Evolutionary conservation across 2,329 filamentous ascomycete genomes (phyloP).

Genomic region (Cladosporium austrohemisphaericum): DNA sequence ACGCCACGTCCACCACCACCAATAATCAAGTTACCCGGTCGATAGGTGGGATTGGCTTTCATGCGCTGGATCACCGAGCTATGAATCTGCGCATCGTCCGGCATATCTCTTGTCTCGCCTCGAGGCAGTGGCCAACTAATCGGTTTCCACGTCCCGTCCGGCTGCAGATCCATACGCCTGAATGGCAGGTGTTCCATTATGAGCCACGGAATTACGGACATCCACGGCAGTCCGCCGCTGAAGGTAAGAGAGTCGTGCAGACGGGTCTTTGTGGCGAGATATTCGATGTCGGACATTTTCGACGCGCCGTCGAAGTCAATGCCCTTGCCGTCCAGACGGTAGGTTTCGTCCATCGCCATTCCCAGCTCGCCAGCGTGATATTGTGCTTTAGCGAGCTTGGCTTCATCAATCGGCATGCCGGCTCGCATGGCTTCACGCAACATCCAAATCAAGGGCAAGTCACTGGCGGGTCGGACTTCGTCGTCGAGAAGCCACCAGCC

Average conservation of each 20-base stretch:
- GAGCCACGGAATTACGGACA: slow-evolving; percentile 35
- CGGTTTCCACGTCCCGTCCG: slow-evolving; percentile 71
- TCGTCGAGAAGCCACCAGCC: slow-evolving; percentile 17
- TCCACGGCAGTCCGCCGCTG: slow-evolving; percentile 27
- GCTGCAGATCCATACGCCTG: slow-evolving; percentile 70
- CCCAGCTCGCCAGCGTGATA: slow-evolving; percentile 9
- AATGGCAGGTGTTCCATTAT: slow-evolving; percentile 78
- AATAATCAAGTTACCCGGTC: slow-evolving; percentile 64
- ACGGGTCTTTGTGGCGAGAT: slow-evolving; percentile 16
- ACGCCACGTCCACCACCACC: slow-evolving; percentile 73
- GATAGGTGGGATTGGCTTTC: slow-evolving; percentile 6
- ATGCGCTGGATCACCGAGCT: slow-evolving; percentile 61
- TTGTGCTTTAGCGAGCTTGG: slow-evolving; percentile 42
- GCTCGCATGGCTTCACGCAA: slow-evolving; percentile 61
- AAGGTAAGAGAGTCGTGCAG: slow-evolving; percentile 35
- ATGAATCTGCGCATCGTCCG: slow-evolving; percentile 65
- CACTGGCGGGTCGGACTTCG: slow-evolving; percentile 16
- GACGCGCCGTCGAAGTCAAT: not conserved
- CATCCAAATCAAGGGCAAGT: slow-evolving; percentile 43
- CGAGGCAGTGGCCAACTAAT: slow-evolving; percentile 76
- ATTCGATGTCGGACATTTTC: slow-evolving; percentile 12
- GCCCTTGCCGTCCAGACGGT: slow-evolving; percentile 2
- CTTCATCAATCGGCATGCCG: slow-evolving; percentile 66
- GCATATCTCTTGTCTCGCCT: slow-evolving; percentile 75
- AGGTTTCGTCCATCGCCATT: not conserved